Percentiles rank a stretch among this genome's conserved stretches.
phyloP scores from a whole-genome alignment of 75 land plant species.

The Sequoiadendron giganteum region DNA sequence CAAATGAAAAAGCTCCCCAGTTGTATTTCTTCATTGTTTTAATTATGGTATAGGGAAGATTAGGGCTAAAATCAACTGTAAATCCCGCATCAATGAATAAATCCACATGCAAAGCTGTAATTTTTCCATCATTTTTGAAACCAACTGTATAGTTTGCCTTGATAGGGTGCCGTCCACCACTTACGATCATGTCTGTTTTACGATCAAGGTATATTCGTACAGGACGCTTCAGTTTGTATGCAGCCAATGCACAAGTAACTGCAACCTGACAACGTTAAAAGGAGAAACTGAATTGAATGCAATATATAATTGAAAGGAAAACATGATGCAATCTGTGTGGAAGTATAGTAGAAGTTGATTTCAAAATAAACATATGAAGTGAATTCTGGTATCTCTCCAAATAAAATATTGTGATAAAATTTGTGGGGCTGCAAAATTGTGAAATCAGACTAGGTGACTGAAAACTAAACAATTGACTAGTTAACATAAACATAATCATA shows the following conservation, averaged over 20 bases:
- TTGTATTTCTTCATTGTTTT: constrained; percentile 66
- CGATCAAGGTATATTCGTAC: constrained; percentile 85
- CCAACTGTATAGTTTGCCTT: constrained; percentile 77
- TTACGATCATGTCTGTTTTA: constrained; percentile 84
- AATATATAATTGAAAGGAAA: neutral
- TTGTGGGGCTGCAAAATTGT: neutral
- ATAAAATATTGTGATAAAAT: neutral
- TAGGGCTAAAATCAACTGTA: constrained; percentile 51
- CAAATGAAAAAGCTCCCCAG: constrained; percentile 74
- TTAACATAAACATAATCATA: neutral
- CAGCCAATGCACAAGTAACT: constrained; percentile 91
- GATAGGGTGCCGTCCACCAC: constrained; percentile 88
- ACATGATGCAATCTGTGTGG: neutral
- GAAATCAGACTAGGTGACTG: neutral
- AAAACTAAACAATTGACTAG: neutral
- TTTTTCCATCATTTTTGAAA: constrained; percentile 72
- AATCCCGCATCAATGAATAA: constrained; percentile 76
- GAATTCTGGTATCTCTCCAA: neutral
- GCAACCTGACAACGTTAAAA: constrained; percentile 50
- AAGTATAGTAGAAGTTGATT: too few species aligned
- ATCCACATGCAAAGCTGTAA: constrained; percentile 73
- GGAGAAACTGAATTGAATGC: neutral
- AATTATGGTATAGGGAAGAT: constrained; percentile 33
- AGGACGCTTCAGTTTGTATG: constrained; percentile 63
- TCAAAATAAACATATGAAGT: neutral